Conservation (phyloP, 208 protist genomes). For the Naegleria lovaniensis region DNA sequence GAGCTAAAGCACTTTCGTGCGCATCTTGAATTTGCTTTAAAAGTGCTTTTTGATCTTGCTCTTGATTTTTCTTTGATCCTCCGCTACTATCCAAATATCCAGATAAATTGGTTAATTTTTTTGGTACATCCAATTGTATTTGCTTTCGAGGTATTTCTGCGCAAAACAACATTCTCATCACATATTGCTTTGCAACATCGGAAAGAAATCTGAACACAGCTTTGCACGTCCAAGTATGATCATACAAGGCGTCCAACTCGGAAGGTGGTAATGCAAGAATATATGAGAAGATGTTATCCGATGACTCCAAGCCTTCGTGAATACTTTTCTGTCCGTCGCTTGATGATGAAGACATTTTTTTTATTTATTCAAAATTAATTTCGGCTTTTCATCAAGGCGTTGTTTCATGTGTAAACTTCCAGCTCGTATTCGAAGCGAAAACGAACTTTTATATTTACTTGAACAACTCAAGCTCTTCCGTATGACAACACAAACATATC, state of each 20-base stretch:
- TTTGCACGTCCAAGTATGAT: constrained; percentile 13
- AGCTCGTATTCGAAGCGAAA: too few species aligned
- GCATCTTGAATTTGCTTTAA: background rate
- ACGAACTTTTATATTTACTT: too few species aligned
- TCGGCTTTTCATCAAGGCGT: too few species aligned
- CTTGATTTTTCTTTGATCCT: background rate
- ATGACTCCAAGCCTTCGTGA: background rate
- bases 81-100: background rate
- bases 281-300: background rate
- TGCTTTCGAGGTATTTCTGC: background rate
- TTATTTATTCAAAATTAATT: background rate
- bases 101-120: background rate
- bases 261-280: background rate
- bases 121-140: background rate
- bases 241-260: background rate
- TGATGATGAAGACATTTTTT: background rate
- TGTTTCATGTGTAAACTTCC: too few species aligned
- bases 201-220: constrained; percentile 12
- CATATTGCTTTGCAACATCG: background rate
- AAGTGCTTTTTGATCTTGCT: background rate
- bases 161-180: background rate
- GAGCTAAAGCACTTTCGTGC: background rate
- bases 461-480: too few species aligned
- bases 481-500: too few species aligned
- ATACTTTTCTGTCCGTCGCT: background rate